Evolutionary conservation across 2,329 filamentous ascomycete species (phyloP).

Genomic region (Madurella mycetomatis): DNA sequence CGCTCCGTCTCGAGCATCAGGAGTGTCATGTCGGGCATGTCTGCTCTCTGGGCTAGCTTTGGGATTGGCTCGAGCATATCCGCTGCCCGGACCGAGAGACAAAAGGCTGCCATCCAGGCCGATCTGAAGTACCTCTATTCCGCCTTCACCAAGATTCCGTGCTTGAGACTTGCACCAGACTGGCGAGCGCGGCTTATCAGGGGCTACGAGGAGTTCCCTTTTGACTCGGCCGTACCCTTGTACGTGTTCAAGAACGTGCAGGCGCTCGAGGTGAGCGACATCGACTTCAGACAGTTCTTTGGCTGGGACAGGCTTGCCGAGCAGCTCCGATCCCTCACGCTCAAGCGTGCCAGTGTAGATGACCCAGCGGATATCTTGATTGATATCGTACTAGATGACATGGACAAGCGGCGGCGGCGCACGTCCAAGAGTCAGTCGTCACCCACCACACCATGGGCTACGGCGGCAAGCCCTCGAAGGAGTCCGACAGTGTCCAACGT

Average conservation of each 20-base stretch:
- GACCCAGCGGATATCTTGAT: slow-evolving; percentile 87
- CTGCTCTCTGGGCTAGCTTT: slow-evolving; percentile 83
- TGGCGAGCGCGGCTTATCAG: slow-evolving; percentile 84
- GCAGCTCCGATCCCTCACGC: slow-evolving; percentile 80
- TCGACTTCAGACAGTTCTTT: slow-evolving; percentile 95
- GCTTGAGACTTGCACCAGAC: slow-evolving; percentile 83
- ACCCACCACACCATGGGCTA: slow-evolving; percentile 66
- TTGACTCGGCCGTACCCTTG: slow-evolving; percentile 94
- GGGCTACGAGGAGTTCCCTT: slow-evolving; percentile 96
- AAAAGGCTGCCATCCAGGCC: slow-evolving; percentile 76
- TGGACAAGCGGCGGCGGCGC: slow-evolving; percentile 83
- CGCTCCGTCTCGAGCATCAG: slow-evolving; percentile 94
- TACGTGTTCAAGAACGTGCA: slow-evolving; percentile 96
- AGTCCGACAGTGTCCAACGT: slow-evolving; percentile 61
- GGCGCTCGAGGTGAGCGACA: slow-evolving; percentile 86
- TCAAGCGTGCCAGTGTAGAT: slow-evolving; percentile 83
- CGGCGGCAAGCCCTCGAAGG: slow-evolving; percentile 52
- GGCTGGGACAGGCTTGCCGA: slow-evolving; percentile 95
- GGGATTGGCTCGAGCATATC: slow-evolving; percentile 76
- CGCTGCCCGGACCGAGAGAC: slow-evolving; percentile 78
- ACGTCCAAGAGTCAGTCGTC: slow-evolving; percentile 83
- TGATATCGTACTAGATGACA: slow-evolving; percentile 92
- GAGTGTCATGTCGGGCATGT: slow-evolving; percentile 97
- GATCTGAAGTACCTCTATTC: slow-evolving; percentile 97
- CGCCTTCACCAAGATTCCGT: slow-evolving; percentile 96